These are phyloP conservation scores for Chytriomyces hyalinus DNA, from an alignment of 192 early-diverging fungal species.

Conservation along the genomic window DNA sequence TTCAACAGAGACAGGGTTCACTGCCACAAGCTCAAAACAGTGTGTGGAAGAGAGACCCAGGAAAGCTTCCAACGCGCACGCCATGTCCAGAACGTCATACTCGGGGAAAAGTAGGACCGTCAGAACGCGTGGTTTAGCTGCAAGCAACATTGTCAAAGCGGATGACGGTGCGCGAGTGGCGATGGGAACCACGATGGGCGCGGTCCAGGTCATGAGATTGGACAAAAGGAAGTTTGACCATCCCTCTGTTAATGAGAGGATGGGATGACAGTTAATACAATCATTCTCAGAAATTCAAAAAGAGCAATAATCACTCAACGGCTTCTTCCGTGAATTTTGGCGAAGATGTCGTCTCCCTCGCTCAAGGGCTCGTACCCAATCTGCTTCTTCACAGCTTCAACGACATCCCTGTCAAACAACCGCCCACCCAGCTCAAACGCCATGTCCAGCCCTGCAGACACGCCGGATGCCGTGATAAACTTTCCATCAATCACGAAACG, in stretches of 20 bases:
- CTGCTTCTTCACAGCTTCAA: neutral
- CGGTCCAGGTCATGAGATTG: neutral
- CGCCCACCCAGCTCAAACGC: constrained; percentile 11
- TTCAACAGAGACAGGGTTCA: neutral
- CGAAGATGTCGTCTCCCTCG: constrained; percentile 31
- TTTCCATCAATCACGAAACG: constrained; percentile 46
- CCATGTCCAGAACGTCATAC: constrained; percentile 25
- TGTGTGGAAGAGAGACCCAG: neutral
- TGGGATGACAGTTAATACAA: neutral
- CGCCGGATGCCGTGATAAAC: constrained; percentile 41
- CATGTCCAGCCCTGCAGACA: constrained; percentile 47
- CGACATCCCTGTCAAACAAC: constrained; percentile 21
- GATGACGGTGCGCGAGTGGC: neutral
- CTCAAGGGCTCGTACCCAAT: constrained; percentile 27
- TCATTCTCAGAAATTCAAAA: neutral
- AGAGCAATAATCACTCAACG: neutral
- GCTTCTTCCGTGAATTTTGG: constrained; percentile 24
- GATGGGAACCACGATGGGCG: neutral
- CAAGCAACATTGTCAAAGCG: neutral
- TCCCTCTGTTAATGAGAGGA: neutral
- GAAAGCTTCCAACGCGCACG: constrained; percentile 9
- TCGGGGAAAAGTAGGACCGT: constrained; percentile 5
- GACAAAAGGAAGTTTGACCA: neutral
- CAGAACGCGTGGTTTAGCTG: neutral
- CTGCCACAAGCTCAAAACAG: constrained; percentile 9